A percentile compares a stretch with the other conserved stretches of the same genome.
Evolutionary conservation across 306 rosid genomes (phyloP).

Genomic region (Trichosanthes cucumerina): DNA sequence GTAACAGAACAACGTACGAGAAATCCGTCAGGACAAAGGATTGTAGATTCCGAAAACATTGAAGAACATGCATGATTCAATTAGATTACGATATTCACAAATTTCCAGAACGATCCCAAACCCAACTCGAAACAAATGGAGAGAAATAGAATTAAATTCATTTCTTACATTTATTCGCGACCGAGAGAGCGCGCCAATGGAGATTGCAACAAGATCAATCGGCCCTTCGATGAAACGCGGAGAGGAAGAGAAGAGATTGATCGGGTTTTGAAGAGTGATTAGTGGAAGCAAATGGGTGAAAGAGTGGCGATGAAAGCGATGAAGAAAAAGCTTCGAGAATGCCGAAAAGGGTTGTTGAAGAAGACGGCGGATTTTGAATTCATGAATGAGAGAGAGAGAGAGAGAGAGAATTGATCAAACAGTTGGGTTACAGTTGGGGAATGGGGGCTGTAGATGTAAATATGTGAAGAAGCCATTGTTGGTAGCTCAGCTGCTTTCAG

Average conservation of each 20-base stretch:
- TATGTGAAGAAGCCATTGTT: background rate
- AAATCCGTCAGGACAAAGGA: background rate
- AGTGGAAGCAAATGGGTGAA: constrained; percentile 5
- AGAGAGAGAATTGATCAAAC: background rate
- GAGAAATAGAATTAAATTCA: background rate
- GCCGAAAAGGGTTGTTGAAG: background rate
- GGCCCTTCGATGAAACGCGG: background rate
- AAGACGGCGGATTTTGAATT: background rate
- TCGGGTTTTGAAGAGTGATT: background rate
- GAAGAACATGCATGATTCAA: background rate
- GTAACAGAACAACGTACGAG: background rate
- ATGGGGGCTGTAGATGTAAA: background rate
- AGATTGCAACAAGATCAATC: constrained; percentile 9
- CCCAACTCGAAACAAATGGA: background rate
- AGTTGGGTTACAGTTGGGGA: background rate
- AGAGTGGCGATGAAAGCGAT: constrained; percentile 27
- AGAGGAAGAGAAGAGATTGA: background rate
- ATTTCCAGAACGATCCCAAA: background rate
- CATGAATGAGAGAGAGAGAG: background rate
- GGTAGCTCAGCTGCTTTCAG: background rate
- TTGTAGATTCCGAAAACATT: background rate
- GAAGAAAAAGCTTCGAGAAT: constrained; percentile 7
- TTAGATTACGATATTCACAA: background rate
- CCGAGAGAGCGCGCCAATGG: constrained; percentile 22
- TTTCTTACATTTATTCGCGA: constrained; percentile 22